phyloP scores from a whole-genome alignment of 2,329 filamentous ascomycete species.

The Trichoderma sp. region DNA sequence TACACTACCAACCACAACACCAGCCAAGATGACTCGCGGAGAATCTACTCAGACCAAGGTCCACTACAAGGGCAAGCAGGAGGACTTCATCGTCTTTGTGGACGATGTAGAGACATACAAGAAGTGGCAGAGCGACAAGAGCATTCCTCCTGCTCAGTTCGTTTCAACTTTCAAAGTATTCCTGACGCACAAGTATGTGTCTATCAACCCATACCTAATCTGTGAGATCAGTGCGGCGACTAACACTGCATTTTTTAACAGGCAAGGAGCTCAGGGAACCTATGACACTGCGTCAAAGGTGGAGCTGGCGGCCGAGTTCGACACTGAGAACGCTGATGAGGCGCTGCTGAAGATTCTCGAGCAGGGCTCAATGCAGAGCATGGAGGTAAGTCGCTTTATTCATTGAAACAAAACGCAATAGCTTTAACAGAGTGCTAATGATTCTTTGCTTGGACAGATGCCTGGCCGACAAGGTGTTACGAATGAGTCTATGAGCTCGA shows the following conservation, averaged over 20 bases:
- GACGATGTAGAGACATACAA: constrained; percentile 66
- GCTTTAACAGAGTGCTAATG: constrained; percentile 15
- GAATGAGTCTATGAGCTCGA: constrained; percentile 56
- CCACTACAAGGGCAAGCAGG: constrained; percentile 75
- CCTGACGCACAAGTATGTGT: constrained; percentile 80
- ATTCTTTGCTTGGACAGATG: constrained; percentile 45
- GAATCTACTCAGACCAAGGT: constrained; percentile 74
- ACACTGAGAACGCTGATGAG: constrained; percentile 76
- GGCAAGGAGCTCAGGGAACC: constrained; percentile 83
- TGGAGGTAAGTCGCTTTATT: constrained; percentile 48
- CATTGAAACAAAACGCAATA: not conserved
- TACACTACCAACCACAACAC: constrained; percentile 31
- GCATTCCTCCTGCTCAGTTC: constrained; percentile 79
- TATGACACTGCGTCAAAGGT: constrained; percentile 76
- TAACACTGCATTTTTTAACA: constrained; percentile 43
- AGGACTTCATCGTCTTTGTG: constrained; percentile 64
- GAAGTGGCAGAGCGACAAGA: constrained; percentile 82
- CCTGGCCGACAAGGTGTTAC: constrained; percentile 55
- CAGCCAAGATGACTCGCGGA: constrained; percentile 68
- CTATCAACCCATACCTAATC: not conserved
- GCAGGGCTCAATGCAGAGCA: constrained; percentile 70
- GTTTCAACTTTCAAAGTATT: constrained; percentile 89
- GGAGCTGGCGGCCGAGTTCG: constrained; percentile 83
- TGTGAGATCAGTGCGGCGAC: not conserved
- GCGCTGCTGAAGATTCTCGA: constrained; percentile 81